Evolutionary conservation across 495 filamentous ascomycete genomes (phyloP), one percentile per base, ranked within the genome.

Genomic region (Paragyromitra xinjiangensis): DNA sequence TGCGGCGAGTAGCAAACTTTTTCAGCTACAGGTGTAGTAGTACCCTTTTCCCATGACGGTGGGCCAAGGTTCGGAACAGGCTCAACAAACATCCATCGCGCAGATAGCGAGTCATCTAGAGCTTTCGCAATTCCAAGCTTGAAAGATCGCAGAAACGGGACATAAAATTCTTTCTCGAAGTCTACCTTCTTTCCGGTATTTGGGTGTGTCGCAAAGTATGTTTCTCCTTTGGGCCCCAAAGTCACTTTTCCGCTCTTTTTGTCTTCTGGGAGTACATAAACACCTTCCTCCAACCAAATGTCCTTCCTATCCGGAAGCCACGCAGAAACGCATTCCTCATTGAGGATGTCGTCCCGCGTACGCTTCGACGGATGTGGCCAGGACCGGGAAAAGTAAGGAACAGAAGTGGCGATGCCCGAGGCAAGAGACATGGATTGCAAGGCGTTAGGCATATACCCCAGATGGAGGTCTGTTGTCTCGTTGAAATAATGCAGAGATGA

Each of bases 1-100:
- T 93, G 91, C 16, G 90, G 90, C 0, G 91, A 87, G 79, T 91
- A 92, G 55, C 92, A 87, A 86, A 92, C 89, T 63, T 90, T 91
- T 8, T 88, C 87, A 59, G 91, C 90, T 7, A 42, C 26, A 16
- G 73, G 53, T 0, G 73, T 62, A 11, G 55, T 71, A 4, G 65
- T 71, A 1, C 64, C 77, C 78, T 92, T 90, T 78, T 92, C 90
- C 80, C 80, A 82, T 4, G 59, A 48, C 3, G 81, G 81, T 4
- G 80, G 77, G 1, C 73, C 77, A 6, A 80, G 40, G 45, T 82
- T 82, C 6, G 81, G 81, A 29, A 82, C 73, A 8, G 81, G 81
- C 45, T 82, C 81, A 42, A 82, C 70, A 63, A 82, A 82, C 48
- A 79, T 79, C 80, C 80, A 82, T 11, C 50, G 59, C 29, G 71